Base-by-base conservation (phyloP, 306 rosid genomes). In the Cicer bijugum region DNA sequence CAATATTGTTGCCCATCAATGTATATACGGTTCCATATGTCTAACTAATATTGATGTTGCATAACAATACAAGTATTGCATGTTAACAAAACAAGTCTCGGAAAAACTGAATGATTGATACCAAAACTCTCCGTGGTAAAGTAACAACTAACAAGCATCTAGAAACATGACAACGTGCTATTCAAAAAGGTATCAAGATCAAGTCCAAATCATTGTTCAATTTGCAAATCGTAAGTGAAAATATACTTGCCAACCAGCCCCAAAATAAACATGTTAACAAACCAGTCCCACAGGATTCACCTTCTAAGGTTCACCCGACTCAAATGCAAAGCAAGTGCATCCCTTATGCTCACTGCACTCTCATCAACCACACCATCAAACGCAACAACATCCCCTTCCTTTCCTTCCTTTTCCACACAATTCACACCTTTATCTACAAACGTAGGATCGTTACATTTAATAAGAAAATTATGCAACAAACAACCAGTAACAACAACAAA, bases 381-480 rank as follows among this genome's bases (percentile, higher is more conserved):
- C 70, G 76, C 83, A 59, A 81, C 57, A 76, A 83, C 48, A 57
- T 47, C 75, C 37, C 52, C 84, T 75, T 82, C 84, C 82, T 59
- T 81, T 2, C 52, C 85, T 75, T 82, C 84, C 82, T 59, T 81
- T 4, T 67, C 76, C 12, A 67, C 61, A 70, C 76, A 17, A 72
- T 6, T 71, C 45, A 12, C 59, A 7, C 73, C 77, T 60, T 81
- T 85, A 56, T 71, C 86, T 4, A 62, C 84, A 1, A 76, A 57
- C 78, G 69, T 42, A 0, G 82, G 80, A 75, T 90, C 95, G 1
- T 87, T 69, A 46, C 90, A 83, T 63, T 82, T 89, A 8, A 86
- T 74, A n/a, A 86, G 85, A 80, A 92, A 92, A 81, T 92, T 90
- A 76, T 92, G 96, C 84, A 92, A 86, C 86, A 92, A 74, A 74